Evolutionary conservation across 805 yeast genomes (phyloP).

Genomic region (Clavispora phyllophila): DNA sequence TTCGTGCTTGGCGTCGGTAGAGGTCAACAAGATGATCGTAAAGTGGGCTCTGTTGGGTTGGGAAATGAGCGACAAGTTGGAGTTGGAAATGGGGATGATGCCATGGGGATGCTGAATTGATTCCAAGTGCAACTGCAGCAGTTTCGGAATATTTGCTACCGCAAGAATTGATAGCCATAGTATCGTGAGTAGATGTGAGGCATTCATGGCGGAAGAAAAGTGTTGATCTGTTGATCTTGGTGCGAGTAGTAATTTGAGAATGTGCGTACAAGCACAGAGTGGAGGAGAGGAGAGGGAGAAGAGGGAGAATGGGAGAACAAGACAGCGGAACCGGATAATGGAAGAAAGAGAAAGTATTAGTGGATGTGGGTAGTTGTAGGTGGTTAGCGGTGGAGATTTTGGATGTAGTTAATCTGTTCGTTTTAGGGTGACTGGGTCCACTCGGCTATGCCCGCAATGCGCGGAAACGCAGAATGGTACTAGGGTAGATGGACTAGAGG

Average conservation of each 20-base stretch:
- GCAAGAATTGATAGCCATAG: background rate
- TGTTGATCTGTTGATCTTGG: background rate
- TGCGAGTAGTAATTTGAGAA: background rate
- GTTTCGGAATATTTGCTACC: background rate
- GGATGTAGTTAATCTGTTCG: too few relatives aligned
- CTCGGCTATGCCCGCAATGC: too few relatives aligned
- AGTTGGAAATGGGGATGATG: conserved; percentile 7
- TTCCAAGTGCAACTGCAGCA: background rate
- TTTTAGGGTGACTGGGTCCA: too few relatives aligned
- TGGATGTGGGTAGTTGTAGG: too few relatives aligned
- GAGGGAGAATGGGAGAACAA: too few relatives aligned
- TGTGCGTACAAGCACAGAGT: background rate
- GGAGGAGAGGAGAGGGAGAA: background rate
- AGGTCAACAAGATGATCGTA: conserved; percentile 49
- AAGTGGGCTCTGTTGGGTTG: conserved; percentile 38
- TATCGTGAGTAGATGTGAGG: background rate
- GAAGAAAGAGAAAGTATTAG: too few relatives aligned
- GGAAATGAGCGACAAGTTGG: conserved; percentile 10
- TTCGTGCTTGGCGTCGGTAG: conserved; percentile 36
- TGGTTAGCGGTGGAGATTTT: too few relatives aligned
- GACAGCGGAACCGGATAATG: too few relatives aligned
- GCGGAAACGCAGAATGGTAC: too few relatives aligned
- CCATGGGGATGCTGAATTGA: conserved; percentile 2
- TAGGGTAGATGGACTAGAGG: too few relatives aligned
- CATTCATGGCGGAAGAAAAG: background rate